These are phyloP conservation scores for Paracamarosporium sp. DNA, from an alignment of 2,329 filamentous ascomycete genomes.

Conservation along the genomic window DNA sequence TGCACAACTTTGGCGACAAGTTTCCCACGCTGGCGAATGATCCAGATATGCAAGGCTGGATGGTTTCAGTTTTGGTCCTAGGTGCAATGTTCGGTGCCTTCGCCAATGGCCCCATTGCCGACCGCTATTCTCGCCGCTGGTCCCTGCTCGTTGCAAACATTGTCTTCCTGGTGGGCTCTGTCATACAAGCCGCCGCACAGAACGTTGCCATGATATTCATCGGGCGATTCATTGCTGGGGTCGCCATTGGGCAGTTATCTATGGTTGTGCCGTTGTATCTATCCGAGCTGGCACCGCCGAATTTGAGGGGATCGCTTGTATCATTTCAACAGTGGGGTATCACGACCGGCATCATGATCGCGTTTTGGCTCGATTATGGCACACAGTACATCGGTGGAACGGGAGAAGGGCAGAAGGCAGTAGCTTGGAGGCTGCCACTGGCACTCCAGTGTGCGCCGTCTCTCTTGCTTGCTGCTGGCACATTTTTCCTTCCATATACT, in stretches of 20 bases:
- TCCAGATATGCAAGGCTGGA: conserved; percentile 42
- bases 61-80: conserved; percentile 51
- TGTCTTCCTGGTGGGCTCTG: conserved; percentile 56
- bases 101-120: conserved; percentile 50
- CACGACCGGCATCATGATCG: conserved; percentile 6
- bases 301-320: conserved; percentile 10
- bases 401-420: too few species aligned
- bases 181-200: conserved; percentile 54
- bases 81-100: conserved; percentile 38
- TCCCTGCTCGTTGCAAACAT: conserved; percentile 55
- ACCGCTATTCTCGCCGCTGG: conserved; percentile 57
- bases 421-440: conserved; percentile 78
- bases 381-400: conserved; percentile 61
- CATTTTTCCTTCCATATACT: conserved; percentile 85
- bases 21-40: conserved; percentile 1
- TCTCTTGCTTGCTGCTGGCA: conserved; percentile 69
- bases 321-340: conserved; percentile 8
- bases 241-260: conserved; percentile 49
- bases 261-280: conserved; percentile 28
- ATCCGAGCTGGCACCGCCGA: conserved; percentile 7
- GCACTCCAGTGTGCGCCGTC: conserved; percentile 74
- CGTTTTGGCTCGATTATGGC: conserved; percentile 9
- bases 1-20: conserved; percentile 51
- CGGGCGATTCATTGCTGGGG: conserved; percentile 54
- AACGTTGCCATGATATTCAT: conserved; percentile 53